Evolutionary conservation across 1,284 basidiomycete genomes (phyloP).

Genomic region (Apiotrichum brassicae): DNA sequence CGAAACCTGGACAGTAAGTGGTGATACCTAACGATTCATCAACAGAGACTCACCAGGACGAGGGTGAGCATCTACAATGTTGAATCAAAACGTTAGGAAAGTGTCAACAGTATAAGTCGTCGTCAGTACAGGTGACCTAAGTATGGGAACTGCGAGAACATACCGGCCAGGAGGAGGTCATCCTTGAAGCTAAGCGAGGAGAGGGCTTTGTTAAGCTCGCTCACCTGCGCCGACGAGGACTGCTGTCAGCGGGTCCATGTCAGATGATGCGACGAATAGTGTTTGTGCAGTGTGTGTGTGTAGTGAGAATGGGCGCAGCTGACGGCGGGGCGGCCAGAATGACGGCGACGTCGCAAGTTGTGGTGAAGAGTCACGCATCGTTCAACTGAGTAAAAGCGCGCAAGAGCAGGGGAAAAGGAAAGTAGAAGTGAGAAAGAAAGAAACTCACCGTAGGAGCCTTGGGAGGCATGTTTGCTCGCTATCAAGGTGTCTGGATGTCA

Average conservation of each 20-base stretch:
- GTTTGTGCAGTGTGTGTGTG: too few relatives aligned
- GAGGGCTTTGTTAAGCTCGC: not conserved
- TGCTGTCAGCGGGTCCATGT: not conserved
- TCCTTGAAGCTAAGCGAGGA: not conserved
- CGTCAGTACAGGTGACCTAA: too few relatives aligned
- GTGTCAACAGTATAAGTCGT: not conserved
- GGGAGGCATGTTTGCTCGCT: not conserved
- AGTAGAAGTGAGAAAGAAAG: not conserved
- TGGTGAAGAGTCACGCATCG: too few relatives aligned
- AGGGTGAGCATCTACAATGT: constrained; percentile 9
- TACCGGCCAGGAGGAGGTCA: constrained; percentile 9
- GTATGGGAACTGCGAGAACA: too few relatives aligned
- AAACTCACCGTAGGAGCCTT: not conserved
- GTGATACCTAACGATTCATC: too few relatives aligned
- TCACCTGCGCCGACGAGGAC: not conserved
- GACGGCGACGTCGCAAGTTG: too few relatives aligned
- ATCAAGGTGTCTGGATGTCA: too few relatives aligned
- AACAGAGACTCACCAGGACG: constrained; percentile 12
- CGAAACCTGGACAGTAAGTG: constrained; percentile 21
- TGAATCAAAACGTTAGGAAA: not conserved
- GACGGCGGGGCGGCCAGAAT: too few relatives aligned
- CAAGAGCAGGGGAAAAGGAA: too few relatives aligned
- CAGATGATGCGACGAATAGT: too few relatives aligned
- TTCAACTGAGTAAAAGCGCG: too few relatives aligned
- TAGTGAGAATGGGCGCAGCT: too few relatives aligned